phyloP scores from a whole-genome alignment of 2,329 filamentous ascomycete genomes.

The Amesomyces nigricolor region DNA sequence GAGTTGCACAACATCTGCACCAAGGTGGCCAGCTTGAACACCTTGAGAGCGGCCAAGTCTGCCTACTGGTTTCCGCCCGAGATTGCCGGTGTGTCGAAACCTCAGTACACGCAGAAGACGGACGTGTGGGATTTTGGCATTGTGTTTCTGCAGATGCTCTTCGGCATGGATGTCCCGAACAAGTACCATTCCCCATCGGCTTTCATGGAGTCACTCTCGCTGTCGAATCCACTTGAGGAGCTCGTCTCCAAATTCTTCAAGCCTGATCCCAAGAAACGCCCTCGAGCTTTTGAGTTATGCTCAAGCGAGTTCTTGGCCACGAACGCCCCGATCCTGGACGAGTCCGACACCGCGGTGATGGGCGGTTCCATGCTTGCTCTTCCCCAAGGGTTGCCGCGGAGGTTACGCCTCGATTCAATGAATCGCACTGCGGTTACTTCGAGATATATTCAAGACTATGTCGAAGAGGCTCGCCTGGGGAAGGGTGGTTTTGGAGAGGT shows the following conservation, averaged over 20 bases:
- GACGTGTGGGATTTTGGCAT: constrained; percentile 96
- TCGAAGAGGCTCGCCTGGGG: constrained; percentile 81
- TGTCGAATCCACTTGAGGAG: constrained; percentile 73
- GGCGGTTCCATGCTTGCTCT: constrained; percentile 40
- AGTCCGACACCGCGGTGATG: constrained; percentile 38
- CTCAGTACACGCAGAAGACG: constrained; percentile 67
- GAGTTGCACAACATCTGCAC: constrained; percentile 58
- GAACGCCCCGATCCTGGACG: constrained; percentile 53
- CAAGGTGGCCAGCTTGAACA: constrained; percentile 47
- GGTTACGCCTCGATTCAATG: constrained; percentile 58
- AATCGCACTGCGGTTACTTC: constrained; percentile 53
- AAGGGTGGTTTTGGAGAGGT: constrained; percentile 96
- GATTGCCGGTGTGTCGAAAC: constrained; percentile 55
- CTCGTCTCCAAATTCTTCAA: constrained; percentile 81
- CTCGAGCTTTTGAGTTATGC: constrained; percentile 69
- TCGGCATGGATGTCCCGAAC: constrained; percentile 70
- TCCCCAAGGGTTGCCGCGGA: constrained; percentile 41
- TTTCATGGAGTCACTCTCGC: constrained; percentile 62
- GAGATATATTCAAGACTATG: constrained; percentile 82
- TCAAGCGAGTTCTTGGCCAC: constrained; percentile 63
- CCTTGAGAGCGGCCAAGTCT: constrained; percentile 60
- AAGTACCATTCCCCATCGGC: constrained; percentile 74
- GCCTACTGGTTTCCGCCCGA: constrained; percentile 82
- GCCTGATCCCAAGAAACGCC: constrained; percentile 74
- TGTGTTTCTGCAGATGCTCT: constrained; percentile 88